phyloP scores from a whole-genome alignment of 345 rosid genomes.

The Cochlearia excelsa region DNA sequence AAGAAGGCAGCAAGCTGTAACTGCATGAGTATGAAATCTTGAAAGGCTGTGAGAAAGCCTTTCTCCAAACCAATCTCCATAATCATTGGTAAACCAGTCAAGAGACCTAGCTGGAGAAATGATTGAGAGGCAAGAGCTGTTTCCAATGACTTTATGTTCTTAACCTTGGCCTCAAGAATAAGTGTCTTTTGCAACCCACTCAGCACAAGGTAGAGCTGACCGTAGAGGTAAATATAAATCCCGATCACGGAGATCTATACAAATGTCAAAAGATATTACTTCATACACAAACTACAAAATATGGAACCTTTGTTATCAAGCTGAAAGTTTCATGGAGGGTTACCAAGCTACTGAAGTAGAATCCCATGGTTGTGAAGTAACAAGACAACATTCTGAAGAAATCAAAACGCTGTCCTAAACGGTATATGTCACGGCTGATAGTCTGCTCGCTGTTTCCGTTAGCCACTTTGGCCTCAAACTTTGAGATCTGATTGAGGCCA shows the following conservation, averaged over 20 bases:
- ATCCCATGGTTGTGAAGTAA: slow-evolving; percentile 93
- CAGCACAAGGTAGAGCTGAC: slow-evolving; percentile 90
- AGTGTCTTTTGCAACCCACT: slow-evolving; percentile 85
- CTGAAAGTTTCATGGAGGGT: slow-evolving; percentile 1
- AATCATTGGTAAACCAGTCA: slow-evolving; percentile 97
- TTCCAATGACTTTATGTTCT: slow-evolving; percentile 77
- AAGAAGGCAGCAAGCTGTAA: slow-evolving; percentile 91
- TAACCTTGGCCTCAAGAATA: slow-evolving; percentile 63
- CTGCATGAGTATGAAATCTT: slow-evolving; percentile 96
- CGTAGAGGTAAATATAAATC: slow-evolving; percentile 83
- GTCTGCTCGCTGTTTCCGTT: slow-evolving; percentile 98
- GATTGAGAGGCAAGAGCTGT: slow-evolving; percentile 98
- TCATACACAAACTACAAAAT: slow-evolving; percentile 6
- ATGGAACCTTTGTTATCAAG: neutral
- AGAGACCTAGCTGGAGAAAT: slow-evolving; percentile 91
- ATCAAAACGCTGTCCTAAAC: slow-evolving; percentile 85
- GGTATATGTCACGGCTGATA: slow-evolving; percentile 81
- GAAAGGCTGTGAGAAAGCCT: slow-evolving; percentile 83
- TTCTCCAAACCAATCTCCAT: slow-evolving; percentile 97
- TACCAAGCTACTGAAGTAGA: slow-evolving; percentile 93
- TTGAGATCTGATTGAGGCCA: slow-evolving; percentile 92
- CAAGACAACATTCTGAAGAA: slow-evolving; percentile 95
- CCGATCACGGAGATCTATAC: slow-evolving; percentile 78
- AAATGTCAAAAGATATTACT: slow-evolving; percentile 8
- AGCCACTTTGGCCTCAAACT: slow-evolving; percentile 95